These are phyloP conservation scores for Symbiodinium natans DNA, from an alignment of 73 alveolate genomes.

Conservation along the genomic window DNA sequence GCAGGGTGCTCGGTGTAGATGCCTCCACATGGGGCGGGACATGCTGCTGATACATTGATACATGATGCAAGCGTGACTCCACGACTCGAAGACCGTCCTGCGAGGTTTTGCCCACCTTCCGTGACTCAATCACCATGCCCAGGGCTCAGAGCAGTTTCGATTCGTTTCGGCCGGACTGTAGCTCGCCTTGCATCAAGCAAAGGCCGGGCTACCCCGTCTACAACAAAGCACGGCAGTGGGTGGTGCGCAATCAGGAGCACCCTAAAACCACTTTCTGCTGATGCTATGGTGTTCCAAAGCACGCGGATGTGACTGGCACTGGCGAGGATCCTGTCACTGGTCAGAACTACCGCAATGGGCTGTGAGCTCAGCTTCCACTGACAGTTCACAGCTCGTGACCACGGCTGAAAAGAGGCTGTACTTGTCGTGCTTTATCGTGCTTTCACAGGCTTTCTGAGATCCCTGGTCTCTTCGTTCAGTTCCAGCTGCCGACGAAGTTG, in stretches of 20 bases:
- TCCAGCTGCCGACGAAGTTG: conserved; percentile 78
- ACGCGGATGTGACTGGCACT: too few species aligned
- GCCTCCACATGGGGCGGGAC: neutral
- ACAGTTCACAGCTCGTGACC: too few species aligned
- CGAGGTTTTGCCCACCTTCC: conserved; percentile 69
- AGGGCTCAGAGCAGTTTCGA: neutral
- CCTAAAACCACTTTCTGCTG: neutral
- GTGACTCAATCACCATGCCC: conserved; percentile 48
- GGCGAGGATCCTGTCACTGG: conserved; percentile 68
- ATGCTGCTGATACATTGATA: neutral
- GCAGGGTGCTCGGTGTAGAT: neutral
- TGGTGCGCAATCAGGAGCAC: conserved; percentile 86
- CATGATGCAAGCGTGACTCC: neutral
- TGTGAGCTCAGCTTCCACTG: neutral
- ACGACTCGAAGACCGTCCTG: neutral
- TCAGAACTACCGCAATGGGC: conserved; percentile 63
- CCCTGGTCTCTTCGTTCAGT: conserved; percentile 64
- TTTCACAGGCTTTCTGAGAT: conserved; percentile 47
- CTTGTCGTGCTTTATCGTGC: neutral
- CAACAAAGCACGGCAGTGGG: conserved; percentile 93
- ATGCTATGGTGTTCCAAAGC: neutral
- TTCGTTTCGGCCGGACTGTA: neutral
- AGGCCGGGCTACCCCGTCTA: conserved; percentile 82
- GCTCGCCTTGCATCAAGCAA: neutral
- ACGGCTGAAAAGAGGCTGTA: too few species aligned